phyloP scores from a whole-genome alignment of 2,329 filamentous ascomycete species.

The Tolypocladium cylindrosporum region DNA sequence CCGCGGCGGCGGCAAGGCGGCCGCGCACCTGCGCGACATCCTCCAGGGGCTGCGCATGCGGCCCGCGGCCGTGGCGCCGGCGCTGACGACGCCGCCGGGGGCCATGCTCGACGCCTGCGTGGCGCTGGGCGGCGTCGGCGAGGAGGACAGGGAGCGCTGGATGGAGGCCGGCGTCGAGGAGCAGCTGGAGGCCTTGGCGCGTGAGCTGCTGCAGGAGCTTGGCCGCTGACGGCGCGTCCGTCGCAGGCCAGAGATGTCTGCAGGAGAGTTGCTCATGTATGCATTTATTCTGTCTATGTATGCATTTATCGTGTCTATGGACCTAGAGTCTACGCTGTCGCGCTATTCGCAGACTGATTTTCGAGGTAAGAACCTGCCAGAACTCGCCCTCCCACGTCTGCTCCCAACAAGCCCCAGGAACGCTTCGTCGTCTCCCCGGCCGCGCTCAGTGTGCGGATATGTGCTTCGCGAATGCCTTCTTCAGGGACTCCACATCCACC shows the following conservation, averaged over 20 bases:
- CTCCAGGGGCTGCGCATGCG: slow-evolving; percentile 7
- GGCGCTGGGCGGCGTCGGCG: not conserved
- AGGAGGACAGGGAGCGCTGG: slow-evolving; percentile 1
- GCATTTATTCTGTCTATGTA: no score
- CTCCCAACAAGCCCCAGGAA: no score
- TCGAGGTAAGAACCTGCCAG: no score
- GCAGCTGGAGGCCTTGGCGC: not conserved
- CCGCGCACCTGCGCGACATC: slow-evolving; percentile 8
- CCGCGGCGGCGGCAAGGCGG: slow-evolving; percentile 22
- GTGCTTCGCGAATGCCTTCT: no score
- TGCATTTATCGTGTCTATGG: no score
- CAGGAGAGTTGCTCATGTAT: no score
- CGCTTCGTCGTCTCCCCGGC: no score
- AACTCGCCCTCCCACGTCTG: no score
- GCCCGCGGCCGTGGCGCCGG: not conserved
- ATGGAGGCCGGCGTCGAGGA: not conserved
- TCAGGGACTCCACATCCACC: not conserved
- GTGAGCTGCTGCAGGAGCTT: slow-evolving; percentile 1
- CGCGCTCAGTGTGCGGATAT: no score
- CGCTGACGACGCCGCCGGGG: not conserved
- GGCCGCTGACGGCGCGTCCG: not conserved
- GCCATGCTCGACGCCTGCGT: not conserved
- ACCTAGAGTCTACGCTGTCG: no score
- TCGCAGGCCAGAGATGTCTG: not conserved
- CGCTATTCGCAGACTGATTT: no score